Evolutionary conservation across 2,329 filamentous ascomycete genomes (phyloP), one percentile per base, ranked within the genome.

Genomic region (Periglandula ipomoeae): DNA sequence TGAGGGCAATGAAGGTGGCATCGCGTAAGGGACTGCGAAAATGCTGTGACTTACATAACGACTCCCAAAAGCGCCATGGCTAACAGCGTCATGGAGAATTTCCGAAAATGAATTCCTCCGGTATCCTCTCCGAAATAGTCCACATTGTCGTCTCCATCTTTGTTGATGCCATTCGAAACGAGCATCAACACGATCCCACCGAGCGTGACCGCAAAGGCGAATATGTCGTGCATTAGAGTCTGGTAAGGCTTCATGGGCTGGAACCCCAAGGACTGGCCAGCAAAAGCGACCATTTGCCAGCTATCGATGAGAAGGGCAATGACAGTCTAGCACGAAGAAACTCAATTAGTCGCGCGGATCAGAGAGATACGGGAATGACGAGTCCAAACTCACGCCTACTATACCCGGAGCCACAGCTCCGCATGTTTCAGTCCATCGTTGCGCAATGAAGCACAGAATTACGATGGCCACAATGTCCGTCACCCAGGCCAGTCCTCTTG

Each of bases 291-390:
- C 39, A 62, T 58, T 37, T 67, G 63, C 64, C 65, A 67, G 56
- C 63, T 67, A 42, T 69, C 66, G 46, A 65, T 65, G 53, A 69
- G 59, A 48, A 67, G 56, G 22, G 66, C 60, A 15, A 65, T 56
- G 44, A 56, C 54, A 7, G 32, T 40, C 48, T 45, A 24, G 41
- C 15, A 15, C 10, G 7, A 32, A 20, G 10, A 19, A 9, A 9
- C 27, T 20, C 17, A 10, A 19, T 20, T 19, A 38, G n/a, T 20
- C n/a, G 9, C 17, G 19, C 1, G 3, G 19, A 5, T 17, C 10
- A 10, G 35, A 19, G 9, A 13, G 19, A 10, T 20, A 10, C 10
- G 26, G n/a, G 17, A 7, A 27, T 9, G 17, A 26, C n/a, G n/a
- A 17, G 15, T 24, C 5, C 15, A 44, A 41, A 59, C 65, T 53